Percentiles rank a stretch among this genome's conserved stretches.
phyloP scores from a whole-genome alignment of 169 alveolate genomes.

The Plasmodium sp. region DNA sequence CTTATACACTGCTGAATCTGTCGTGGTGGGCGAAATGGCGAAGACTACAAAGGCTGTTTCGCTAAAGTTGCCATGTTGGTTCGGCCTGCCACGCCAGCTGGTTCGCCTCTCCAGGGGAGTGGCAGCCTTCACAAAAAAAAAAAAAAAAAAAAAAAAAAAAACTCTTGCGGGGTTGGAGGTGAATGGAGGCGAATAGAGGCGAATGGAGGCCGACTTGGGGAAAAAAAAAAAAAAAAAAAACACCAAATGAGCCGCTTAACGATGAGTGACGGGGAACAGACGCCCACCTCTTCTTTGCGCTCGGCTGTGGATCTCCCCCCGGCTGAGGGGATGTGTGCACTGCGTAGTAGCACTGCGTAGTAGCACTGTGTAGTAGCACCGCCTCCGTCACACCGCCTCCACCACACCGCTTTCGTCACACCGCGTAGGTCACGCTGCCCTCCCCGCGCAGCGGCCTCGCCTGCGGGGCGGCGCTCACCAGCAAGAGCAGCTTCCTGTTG shows the following conservation, averaged over 20 bases:
- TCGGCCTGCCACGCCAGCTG: not conserved
- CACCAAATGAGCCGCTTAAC: not conserved
- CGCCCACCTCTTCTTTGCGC: not conserved
- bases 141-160: not conserved
- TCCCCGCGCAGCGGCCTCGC: not conserved
- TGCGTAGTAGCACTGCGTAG: not conserved
- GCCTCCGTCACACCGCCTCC: not conserved
- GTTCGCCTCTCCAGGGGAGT: not conserved
- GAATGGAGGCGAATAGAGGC: too few relatives aligned
- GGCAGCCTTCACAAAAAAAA: not conserved
- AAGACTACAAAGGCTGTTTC: not conserved
- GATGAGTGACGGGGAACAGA: not conserved
- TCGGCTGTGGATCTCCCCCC: not conserved
- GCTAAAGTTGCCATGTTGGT: not conserved
- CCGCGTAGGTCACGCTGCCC: not conserved
- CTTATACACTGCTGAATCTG: not conserved
- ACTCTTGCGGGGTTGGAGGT: not conserved
- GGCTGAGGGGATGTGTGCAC: not conserved
- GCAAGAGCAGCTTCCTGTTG: constrained; percentile 20
- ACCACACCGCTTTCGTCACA: not conserved
- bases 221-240: not conserved
- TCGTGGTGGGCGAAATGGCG: not conserved
- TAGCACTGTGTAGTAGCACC: not conserved
- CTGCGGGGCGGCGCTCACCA: not conserved
- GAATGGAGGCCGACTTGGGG: too few relatives aligned